Evolutionary conservation across 805 yeast genomes (phyloP).

Genomic region (Lipomyces japonicus): DNA sequence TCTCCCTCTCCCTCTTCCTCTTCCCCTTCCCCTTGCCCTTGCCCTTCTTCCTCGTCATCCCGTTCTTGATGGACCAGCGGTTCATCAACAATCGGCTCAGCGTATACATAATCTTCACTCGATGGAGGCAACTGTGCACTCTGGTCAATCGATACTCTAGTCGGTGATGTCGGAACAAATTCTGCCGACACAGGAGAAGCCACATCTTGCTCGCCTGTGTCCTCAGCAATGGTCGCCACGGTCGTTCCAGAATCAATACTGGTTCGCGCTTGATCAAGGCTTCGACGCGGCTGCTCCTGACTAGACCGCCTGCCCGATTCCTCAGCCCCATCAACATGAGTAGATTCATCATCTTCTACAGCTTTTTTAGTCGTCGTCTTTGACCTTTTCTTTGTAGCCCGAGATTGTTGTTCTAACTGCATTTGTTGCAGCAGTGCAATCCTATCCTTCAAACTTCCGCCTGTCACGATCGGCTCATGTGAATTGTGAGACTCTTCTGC

Average conservation of each 20-base stretch:
- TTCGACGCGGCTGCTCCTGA: not conserved
- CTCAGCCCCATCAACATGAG: slow-evolving; percentile 19
- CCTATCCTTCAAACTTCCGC: slow-evolving; percentile 72
- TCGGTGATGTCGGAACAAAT: not conserved
- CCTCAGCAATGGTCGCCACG: not conserved
- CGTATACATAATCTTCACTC: slow-evolving; percentile 7
- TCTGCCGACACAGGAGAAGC: no score
- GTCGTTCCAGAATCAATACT: not conserved
- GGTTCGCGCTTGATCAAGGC: not conserved
- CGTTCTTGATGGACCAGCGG: slow-evolving; percentile 11
- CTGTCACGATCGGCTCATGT: slow-evolving; percentile 23
- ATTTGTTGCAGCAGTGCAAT: slow-evolving; percentile 77
- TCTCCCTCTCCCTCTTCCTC: slow-evolving; percentile 36
- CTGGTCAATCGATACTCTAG: not conserved
- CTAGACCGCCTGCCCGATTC: slow-evolving; percentile 4
- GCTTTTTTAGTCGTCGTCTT: slow-evolving; percentile 13
- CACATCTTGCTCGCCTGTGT: no score
- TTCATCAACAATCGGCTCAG: slow-evolving; percentile 20
- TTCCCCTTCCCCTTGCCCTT: slow-evolving; percentile 32
- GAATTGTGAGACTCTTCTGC: slow-evolving; percentile 13
- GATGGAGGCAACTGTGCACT: not conserved
- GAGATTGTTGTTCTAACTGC: slow-evolving; percentile 65
- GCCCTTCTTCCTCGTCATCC: slow-evolving; percentile 28
- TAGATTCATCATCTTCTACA: slow-evolving; percentile 13
- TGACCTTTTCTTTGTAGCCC: slow-evolving; percentile 9